Base-by-base conservation (phyloP, 805 yeast genomes). In the Peterozyma xylosa region DNA sequence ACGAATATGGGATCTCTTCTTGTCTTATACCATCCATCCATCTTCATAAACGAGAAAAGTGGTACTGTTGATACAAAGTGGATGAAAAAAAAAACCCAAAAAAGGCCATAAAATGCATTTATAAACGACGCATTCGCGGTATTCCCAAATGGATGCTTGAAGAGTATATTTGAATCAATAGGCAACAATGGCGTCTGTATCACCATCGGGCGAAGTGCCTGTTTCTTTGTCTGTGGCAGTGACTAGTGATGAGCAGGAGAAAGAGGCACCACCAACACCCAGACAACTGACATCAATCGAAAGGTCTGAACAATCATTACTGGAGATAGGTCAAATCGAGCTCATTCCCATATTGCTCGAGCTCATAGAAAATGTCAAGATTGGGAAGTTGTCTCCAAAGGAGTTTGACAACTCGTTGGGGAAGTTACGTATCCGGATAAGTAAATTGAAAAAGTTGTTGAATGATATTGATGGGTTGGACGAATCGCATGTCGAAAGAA, bases 341-440 rank as follows among this genome's bases (percentile, higher is more conserved):
- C 47, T 70, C 14, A 46, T 70, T 2, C 73, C 74, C 2, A 39
- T 69, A 30, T 52, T 70, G 6, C 47, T 70, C 45, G 74, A 69
- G 38, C 51, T 66, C 16, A 54, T 70, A 6, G 73, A 68, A 39
- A 63, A 58, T 39, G 60, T 70, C 10, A 62, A 66, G 38, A 49
- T 56, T 2, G 74, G 73, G 0, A 59, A 62, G 42, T 51, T 69
- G 1, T 47, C 67, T n/a, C 70, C 73, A 0, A 67, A 67, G 42
- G 74, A 70, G 41, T 64, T 66, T 35, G 70, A 64, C 30, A 69
- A 67, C 49, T 63, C 70, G 6, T 68, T 66, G 52, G 79, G 78
- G 16, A 56, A 71, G 11, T 64, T 74, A 32, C 58, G 74, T 33
- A 62, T 72, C 17, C 54, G 75, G 47, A 46, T 73, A 27, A 56